Evolutionary conservation across 2,329 filamentous ascomycete species (phyloP), one percentile per base, ranked within the genome.

Genomic region (Emergomyces africanus): DNA sequence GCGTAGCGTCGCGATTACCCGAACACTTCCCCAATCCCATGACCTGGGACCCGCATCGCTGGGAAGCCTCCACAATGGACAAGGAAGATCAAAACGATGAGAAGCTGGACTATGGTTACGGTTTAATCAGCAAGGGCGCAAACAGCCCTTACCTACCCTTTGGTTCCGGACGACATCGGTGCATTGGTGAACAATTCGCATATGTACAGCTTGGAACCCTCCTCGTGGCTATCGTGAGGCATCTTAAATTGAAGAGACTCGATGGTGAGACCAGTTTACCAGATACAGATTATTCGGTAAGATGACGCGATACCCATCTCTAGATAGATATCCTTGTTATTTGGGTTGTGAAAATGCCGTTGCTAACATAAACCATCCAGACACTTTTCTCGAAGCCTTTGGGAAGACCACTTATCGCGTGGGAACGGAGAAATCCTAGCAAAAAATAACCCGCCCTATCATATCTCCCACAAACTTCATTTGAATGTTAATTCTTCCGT

Each of bases 151-250:
- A 96, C 72, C 83, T 97, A 54, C 92, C 92, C 1, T 97, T 97
- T 70, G 92, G 92, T 60, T 92, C 91, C 35, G 92, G 92, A 48
- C 81, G 92, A 65, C 92, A 97, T 75, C 82, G 92, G 65, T 97
- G 92, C 75, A 96, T 97, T 69, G 92, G 92, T 64, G 92, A 97
- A 79, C 90, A 96, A 69, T 97, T 96, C 72, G 92, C 92, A 66
- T 95, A 95, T 71, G 81, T 95, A 60, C 92, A 97, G 76, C 79
- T 97, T 63, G 87, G 91, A 71, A 90, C 89, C 50, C 95, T 97
- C 65, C 78, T 86, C 14, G 89, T 86, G 56, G 85, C 84, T 60
- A 77, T 91, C 64, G 87, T 95, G 46, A 82, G 90, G 55, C 72
- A 84, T 57, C 89, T 96, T 78, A 92, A 89, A 77, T 83, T 96